These are phyloP conservation scores for Eucalyptus caleyi DNA, from an alignment of 345 rosid species.

Conservation along the genomic window DNA sequence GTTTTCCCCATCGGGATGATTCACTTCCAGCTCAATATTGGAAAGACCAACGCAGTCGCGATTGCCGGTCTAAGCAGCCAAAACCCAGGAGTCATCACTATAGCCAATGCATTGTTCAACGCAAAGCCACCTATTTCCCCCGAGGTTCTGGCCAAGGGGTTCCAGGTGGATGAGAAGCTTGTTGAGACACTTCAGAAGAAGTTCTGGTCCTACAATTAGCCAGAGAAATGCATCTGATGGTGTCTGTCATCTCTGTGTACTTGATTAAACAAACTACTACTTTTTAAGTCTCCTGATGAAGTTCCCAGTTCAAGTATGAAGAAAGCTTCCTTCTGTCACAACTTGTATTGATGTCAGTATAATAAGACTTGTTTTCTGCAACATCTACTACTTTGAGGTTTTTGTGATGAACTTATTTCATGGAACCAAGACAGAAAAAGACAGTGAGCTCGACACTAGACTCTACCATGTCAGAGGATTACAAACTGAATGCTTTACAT, in stretches of 20 bases:
- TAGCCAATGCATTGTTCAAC: neutral
- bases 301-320: neutral
- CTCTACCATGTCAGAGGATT: neutral
- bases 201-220: neutral
- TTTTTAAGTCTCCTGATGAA: neutral
- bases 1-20: constrained; percentile 2
- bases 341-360: neutral
- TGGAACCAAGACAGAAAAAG: neutral
- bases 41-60: neutral
- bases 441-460: neutral
- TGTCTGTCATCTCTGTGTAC: neutral
- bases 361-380: neutral
- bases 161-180: neutral
- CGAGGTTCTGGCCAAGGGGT: neutral
- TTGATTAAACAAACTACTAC: neutral
- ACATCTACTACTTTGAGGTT: neutral
- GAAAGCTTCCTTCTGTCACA: neutral
- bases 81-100: neutral
- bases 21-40: constrained; percentile 24
- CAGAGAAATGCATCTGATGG: neutral
- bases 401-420: neutral
- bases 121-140: neutral
- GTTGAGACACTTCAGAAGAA: neutral
- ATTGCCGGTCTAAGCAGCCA: neutral
- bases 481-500: neutral